Evolutionary conservation across 2,329 filamentous ascomycete species (phyloP), one percentile per base, ranked within the genome.

Genomic region (Sclerotinia trifoliorum): DNA sequence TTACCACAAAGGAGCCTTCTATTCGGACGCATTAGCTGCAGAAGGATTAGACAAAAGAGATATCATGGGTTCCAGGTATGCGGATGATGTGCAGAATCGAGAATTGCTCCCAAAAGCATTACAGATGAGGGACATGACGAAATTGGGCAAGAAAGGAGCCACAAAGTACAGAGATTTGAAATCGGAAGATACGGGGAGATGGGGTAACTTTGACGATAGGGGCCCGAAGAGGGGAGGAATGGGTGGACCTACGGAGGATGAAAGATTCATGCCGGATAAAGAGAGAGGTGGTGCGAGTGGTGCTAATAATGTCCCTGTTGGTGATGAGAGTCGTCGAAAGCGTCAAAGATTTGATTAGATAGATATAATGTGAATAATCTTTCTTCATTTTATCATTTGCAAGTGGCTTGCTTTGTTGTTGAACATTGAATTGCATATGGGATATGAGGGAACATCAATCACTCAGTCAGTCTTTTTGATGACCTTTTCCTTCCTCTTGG

Each of bases 1-100:
- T 81, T 94, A 92, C 80, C 95, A 99, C 83, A 94, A 94, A 81
- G 95, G 95, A 61, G 95, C 95, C 21, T 99, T 98, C 82, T 98
- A 92, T 82, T 91, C 90, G 73, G 92, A 94, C 65, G 91, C 96
- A 74, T 85, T 89, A 64, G 87, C 89, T 73, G 88, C 87, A 21
- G 88, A 91, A 71, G 92, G 92, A 0, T 82, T 97, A 57, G 88
- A 91, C 71, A 86, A 89, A 76, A 85, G 95, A 58, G 92, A 97
- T 77, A 84, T 97, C 72, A 96, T 96, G 87, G 94, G 94, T 19
- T 86, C 90, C 2, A 83, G 86, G 63, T 96, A 95, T 74, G 88
- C 86, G 62, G 94, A 98, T 78, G 93, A 97, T 70, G 87, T 94
- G 69, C 84, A 85, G 60, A 92, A 96, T 75, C 89, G 92, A 57